Evolutionary conservation across 495 filamentous ascomycete genomes (phyloP), one percentile per base, ranked within the genome.

Genomic region (Penicillium argentinense): DNA sequence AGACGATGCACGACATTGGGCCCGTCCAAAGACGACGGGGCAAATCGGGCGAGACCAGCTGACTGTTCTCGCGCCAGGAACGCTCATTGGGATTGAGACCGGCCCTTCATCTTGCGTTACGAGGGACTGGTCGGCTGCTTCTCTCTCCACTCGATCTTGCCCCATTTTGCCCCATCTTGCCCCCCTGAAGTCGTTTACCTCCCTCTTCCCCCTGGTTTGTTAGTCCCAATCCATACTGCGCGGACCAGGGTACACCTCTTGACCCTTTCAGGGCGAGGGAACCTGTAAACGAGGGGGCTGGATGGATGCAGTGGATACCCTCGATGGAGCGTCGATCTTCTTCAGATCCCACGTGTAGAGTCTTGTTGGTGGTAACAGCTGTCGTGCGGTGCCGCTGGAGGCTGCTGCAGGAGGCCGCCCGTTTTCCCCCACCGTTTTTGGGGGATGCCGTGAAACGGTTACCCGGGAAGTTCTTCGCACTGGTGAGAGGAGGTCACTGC

Each of bases 351-450:
- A 57, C 46, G 46, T 54, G 50, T 49, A 38, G 36, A 18, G 13
- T 23, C 40, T 18, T 19, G 9, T 36, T n/a, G 16, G 16, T 11
- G 33, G 33, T 36, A 18, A 36, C 33, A 21, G 42, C 36, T 49
- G 43, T 42, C 32, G 37, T 17, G 48, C 51, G 44, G 37, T 41
- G 34, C 28, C 36, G 48, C 57, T 60, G 53, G 54, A 26, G 19
- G 17, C 34, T 47, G 53, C 59, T 68, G 69, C 69, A 69, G 60
- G 59, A 68, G 52, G 52, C 60, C 66, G 64, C 39, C 66, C 66
- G 67, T 71, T 67, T 53, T 50, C 52, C 42, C 47, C 49, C 57
- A 62, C 67, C 62, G 56, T 57, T 63, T 59, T 46, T 21, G 33
- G 14, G 13, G 29, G 29, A 19, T 36, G 7, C 63, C 25, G 69